Conservation (phyloP, 1,139 yeast species). For the Pichia sp. region DNA sequence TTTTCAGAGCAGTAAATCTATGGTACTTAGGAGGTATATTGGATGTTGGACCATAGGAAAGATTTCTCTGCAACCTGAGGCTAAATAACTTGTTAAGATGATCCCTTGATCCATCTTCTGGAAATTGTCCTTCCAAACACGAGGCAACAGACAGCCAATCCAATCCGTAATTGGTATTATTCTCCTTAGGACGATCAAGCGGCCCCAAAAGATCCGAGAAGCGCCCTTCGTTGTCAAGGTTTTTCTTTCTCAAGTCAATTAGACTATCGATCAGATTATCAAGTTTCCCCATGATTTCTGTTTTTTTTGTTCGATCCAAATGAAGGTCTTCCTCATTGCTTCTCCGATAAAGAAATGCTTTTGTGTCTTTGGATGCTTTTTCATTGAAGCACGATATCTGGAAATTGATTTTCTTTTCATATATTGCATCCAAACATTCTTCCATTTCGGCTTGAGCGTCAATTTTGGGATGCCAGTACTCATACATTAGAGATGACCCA, state of each 20-base stretch:
- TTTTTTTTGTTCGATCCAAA: constrained; percentile 1
- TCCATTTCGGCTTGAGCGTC: constrained; percentile 8
- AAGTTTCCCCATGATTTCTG: constrained; percentile 5
- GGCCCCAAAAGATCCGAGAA: background rate
- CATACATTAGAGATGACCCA: constrained; percentile 3
- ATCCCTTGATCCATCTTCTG: constrained; percentile 5
- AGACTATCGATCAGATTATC: constrained; percentile 10
- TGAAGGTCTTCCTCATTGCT: constrained; percentile 4
- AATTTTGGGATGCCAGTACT: constrained; percentile 8
- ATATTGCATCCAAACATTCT: constrained; percentile 29
- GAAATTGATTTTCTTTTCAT: constrained; percentile 30
- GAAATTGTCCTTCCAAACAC: too few species aligned
- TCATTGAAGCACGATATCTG: too few species aligned
- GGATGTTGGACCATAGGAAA: constrained; percentile 5
- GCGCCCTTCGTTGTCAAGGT: background rate
- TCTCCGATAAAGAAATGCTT: constrained; percentile 2
- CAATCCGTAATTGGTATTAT: constrained; percentile 6
- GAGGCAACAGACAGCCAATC: constrained; percentile 11
- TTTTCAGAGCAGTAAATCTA: background rate
- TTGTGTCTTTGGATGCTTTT: too few species aligned
- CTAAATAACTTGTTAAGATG: constrained; percentile 7
- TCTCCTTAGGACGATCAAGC: too few species aligned
- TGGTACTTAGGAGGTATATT: constrained; percentile 2
- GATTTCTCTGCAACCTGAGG: constrained; percentile 6
- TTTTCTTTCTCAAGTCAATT: background rate